phyloP scores from a whole-genome alignment of 176 grass and related monocot genomes.

The Triticum turgidum region DNA sequence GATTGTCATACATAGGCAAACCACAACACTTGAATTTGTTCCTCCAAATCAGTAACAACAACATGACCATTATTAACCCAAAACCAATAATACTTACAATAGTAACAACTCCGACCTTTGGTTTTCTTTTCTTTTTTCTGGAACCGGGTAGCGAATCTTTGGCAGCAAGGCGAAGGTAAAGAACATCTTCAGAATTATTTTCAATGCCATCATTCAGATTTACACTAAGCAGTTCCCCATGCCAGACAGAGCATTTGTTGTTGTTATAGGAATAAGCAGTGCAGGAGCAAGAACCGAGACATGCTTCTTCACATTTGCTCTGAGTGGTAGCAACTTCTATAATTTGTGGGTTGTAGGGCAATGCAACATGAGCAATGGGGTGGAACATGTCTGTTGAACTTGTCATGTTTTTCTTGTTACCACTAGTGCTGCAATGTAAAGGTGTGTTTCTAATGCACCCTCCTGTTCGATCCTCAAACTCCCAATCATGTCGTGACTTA shows the following conservation, averaged over 20 bases:
- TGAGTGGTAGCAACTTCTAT: background rate
- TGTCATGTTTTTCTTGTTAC: background rate
- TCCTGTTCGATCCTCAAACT: slow-evolving; percentile 7
- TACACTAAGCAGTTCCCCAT: background rate
- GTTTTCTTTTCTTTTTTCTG: background rate
- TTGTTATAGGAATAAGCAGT: background rate
- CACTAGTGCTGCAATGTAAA: background rate
- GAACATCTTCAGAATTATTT: background rate
- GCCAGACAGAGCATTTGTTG: background rate
- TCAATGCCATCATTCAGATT: background rate
- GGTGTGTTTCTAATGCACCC: background rate
- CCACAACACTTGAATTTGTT: background rate
- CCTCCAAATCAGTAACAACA: background rate
- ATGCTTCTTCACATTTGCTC: background rate
- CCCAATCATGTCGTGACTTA: background rate
- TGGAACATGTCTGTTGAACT: slow-evolving; percentile 1
- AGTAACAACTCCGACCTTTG: background rate
- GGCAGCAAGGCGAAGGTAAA: background rate
- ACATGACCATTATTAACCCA: background rate
- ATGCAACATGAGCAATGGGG: background rate
- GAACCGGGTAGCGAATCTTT: background rate
- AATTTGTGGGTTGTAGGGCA: background rate
- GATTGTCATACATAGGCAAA: background rate
- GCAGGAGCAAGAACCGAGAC: background rate
- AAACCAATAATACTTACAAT: background rate